Conservation (phyloP, 2,329 filamentous ascomycete species). For the Talaromyces islandicus region DNA sequence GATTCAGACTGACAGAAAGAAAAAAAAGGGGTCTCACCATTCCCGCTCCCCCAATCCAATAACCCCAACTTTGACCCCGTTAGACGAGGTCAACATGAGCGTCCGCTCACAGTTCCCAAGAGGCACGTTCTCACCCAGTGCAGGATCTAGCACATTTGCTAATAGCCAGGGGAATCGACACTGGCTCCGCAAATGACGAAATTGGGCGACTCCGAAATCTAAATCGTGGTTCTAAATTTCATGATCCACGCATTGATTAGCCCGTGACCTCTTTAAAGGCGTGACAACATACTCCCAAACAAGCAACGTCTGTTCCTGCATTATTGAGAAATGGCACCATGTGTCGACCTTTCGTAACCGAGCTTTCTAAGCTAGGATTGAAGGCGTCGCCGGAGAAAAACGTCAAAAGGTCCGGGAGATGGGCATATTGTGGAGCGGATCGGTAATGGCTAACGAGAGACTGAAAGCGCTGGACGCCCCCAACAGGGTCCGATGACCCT, state of each 20-base stretch:
- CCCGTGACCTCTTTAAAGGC: background rate
- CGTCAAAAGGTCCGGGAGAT: conserved; percentile 62
- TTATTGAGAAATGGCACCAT: conserved; percentile 83
- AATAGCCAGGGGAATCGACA: conserved; percentile 86
- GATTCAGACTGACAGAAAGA: background rate
- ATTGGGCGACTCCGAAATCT: conserved; percentile 82
- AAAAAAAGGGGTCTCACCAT: conserved; percentile 48
- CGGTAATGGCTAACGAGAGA: conserved; percentile 71
- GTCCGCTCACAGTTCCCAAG: conserved; percentile 72
- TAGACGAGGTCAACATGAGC: conserved; percentile 69
- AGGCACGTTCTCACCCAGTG: conserved; percentile 66
- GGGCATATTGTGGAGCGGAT: conserved; percentile 52
- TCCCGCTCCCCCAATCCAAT: conserved; percentile 82
- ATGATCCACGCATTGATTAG: conserved; percentile 11
- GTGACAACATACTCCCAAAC: conserved; percentile 61
- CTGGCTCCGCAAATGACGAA: conserved; percentile 63
- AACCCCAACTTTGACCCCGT: conserved; percentile 79
- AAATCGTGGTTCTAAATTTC: conserved; percentile 72
- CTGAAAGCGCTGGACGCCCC: conserved; percentile 76
- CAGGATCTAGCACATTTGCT: conserved; percentile 81
- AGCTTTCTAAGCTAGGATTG: conserved; percentile 83
- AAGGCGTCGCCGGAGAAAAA: conserved; percentile 91
- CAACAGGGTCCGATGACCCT: conserved; percentile 71
- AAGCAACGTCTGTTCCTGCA: conserved; percentile 72
- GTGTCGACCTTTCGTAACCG: conserved; percentile 81